Evolutionary conservation across 83 land plant genomes (phyloP).

Genomic region (Diphasiastrum complanatum): DNA sequence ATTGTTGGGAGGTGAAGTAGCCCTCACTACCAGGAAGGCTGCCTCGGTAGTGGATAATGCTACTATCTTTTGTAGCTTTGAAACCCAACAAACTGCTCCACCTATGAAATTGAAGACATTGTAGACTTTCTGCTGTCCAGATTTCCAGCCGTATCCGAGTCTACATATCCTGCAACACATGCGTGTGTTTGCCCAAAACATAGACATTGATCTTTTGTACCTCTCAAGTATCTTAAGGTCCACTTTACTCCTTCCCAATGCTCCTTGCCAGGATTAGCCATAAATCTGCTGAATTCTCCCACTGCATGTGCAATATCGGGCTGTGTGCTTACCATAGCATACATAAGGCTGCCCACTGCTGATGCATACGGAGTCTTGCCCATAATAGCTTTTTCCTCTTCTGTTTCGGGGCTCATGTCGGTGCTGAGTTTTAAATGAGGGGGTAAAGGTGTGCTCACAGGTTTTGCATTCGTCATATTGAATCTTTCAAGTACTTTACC

Average conservation of each 20-base stretch:
- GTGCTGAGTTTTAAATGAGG: background rate
- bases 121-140: conserved; percentile 2
- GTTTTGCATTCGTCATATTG: conserved; percentile 12
- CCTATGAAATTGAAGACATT: conserved; percentile 1
- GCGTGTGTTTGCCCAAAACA: background rate
- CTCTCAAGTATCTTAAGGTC: conserved; percentile 1
- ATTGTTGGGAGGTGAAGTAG: no score
- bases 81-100: background rate
- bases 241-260: conserved; percentile 13
- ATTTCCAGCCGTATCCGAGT: conserved; percentile 8
- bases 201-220: background rate
- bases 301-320: conserved; percentile 11
- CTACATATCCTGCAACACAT: background rate
- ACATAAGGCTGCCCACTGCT: conserved; percentile 24
- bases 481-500: conserved; percentile 18
- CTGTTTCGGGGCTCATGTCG: background rate
- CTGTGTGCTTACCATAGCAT: conserved; percentile 23
- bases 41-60: background rate
- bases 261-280: conserved; percentile 10
- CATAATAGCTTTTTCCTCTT: conserved; percentile 17
- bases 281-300: conserved; percentile 11
- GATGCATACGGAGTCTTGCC: conserved; percentile 8
- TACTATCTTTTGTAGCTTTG: background rate
- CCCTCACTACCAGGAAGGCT: no score
- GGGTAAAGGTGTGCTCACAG: conserved; percentile 3